Percentiles rank a stretch among this genome's conserved stretches.
These are phyloP conservation scores for Lineolata rhizophorae DNA, from an alignment of 495 filamentous ascomycete species.

Conservation along the genomic window DNA sequence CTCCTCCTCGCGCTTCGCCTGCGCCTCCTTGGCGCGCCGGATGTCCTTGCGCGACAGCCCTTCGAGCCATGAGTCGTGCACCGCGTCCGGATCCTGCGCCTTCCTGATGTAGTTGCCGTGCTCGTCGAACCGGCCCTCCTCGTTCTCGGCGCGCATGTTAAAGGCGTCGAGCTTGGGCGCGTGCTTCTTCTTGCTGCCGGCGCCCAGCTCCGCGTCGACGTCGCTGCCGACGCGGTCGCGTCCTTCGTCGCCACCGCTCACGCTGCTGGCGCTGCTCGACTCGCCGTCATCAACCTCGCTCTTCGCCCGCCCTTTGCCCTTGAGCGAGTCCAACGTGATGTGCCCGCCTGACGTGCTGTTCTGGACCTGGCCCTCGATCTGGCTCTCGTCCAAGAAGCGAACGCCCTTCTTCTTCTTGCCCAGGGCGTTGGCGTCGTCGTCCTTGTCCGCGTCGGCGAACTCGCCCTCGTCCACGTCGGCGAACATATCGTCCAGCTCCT, in stretches of 20 bases:
- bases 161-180: slow-evolving; percentile 94
- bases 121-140: slow-evolving; percentile 83
- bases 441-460: slow-evolving; percentile 17
- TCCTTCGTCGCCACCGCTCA: slow-evolving; percentile 53
- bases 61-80: slow-evolving; percentile 82
- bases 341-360: slow-evolving; percentile 49
- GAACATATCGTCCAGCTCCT: slow-evolving; percentile 82
- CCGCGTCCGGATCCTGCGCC: slow-evolving; percentile 67
- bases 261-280: slow-evolving; percentile 25
- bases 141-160: slow-evolving; percentile 76
- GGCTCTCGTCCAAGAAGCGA: slow-evolving; percentile 45
- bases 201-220: slow-evolving; percentile 71
- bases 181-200: slow-evolving; percentile 75
- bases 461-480: slow-evolving; percentile 28
- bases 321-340: slow-evolving; percentile 29
- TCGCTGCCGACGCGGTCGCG: slow-evolving; percentile 40
- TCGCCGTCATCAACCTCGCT: slow-evolving; percentile 6
- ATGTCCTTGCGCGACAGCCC: slow-evolving; percentile 88
- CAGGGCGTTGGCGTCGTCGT: slow-evolving; percentile 15
- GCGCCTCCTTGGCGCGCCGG: slow-evolving; percentile 64
- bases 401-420: slow-evolving; percentile 52
- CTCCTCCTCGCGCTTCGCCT: slow-evolving; percentile 68
- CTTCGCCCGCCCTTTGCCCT: slow-evolving; percentile 5
- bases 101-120: slow-evolving; percentile 82
- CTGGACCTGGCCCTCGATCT: slow-evolving; percentile 75